phyloP scores from a whole-genome alignment of 1,284 basidiomycete species.

The Schizophyllum amplum region DNA sequence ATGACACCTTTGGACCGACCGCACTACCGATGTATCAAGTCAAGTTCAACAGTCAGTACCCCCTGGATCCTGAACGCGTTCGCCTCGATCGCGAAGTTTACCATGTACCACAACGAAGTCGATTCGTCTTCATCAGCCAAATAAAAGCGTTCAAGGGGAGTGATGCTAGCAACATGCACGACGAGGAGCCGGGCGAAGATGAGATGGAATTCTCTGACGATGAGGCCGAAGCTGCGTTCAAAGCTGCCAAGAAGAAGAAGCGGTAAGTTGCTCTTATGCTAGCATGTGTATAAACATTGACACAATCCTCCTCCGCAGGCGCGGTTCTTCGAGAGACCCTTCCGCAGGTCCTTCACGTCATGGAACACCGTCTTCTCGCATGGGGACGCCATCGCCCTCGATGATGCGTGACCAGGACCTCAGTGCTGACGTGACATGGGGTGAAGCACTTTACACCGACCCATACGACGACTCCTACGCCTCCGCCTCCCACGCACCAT shows the following conservation, averaged over 20 bases:
- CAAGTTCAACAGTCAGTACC: slow-evolving; percentile 52
- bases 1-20: slow-evolving; percentile 88
- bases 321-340: neutral
- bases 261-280: neutral
- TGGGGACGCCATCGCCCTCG: slow-evolving; percentile 42
- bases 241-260: slow-evolving; percentile 36
- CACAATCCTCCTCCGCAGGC: neutral
- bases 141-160: slow-evolving; percentile 68
- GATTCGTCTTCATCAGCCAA: slow-evolving; percentile 68
- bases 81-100: slow-evolving; percentile 54
- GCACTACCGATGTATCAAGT: slow-evolving; percentile 79
- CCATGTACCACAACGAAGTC: slow-evolving; percentile 70
- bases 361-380: slow-evolving; percentile 42
- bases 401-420: slow-evolving; percentile 48
- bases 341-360: slow-evolving; percentile 25
- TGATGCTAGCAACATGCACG: slow-evolving; percentile 87
- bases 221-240: slow-evolving; percentile 72
- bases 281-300: neutral
- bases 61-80: slow-evolving; percentile 48
- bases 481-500: slow-evolving; percentile 46
- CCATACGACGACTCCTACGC: slow-evolving; percentile 15
- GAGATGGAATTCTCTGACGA: slow-evolving; percentile 90
- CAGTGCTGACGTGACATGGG: slow-evolving; percentile 25
- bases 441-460: slow-evolving; percentile 21
- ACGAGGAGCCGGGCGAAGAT: slow-evolving; percentile 81